A percentile compares a stretch with the other conserved stretches of the same genome.
Evolutionary conservation across 2,329 filamentous ascomycete species (phyloP).

Genomic region (Alternaria brassicae): DNA sequence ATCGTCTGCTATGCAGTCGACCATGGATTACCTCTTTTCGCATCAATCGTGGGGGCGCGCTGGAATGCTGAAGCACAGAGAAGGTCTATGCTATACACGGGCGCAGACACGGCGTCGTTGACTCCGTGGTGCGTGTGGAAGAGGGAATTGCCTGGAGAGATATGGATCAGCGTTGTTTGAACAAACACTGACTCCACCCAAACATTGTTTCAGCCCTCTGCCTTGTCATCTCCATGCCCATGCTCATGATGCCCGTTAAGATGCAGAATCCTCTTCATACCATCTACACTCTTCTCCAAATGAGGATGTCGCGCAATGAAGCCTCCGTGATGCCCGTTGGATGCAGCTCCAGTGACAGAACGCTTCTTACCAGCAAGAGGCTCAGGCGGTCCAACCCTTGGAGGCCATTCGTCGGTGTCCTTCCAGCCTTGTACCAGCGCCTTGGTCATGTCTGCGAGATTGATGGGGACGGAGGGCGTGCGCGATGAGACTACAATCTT

Average conservation of each 20-base stretch:
- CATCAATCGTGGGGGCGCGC: background rate
- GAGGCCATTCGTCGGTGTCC: slow-evolving; percentile 91
- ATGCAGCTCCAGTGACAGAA: slow-evolving; percentile 20
- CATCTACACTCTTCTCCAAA: slow-evolving; percentile 54
- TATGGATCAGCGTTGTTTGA: slow-evolving; percentile 1
- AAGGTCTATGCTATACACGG: background rate
- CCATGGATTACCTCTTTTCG: background rate
- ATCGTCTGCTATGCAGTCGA: background rate
- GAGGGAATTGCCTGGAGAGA: background rate
- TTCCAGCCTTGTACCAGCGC: slow-evolving; percentile 92
- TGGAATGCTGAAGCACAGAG: background rate
- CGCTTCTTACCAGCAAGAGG: slow-evolving; percentile 53
- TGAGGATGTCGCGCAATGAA: slow-evolving; percentile 51
- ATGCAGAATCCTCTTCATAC: slow-evolving; percentile 55
- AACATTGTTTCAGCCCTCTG: slow-evolving; percentile 12
- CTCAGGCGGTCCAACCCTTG: slow-evolving; percentile 62
- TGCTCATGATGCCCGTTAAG: slow-evolving; percentile 34
- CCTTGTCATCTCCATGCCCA: slow-evolving; percentile 8
- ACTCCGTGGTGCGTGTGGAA: background rate
- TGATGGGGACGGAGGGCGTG: slow-evolving; percentile 86
- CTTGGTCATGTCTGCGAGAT: slow-evolving; percentile 79
- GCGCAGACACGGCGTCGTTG: background rate
- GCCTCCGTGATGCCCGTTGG: slow-evolving; percentile 28
- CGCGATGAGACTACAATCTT: slow-evolving; percentile 83
- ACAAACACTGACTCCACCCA: background rate